A percentile compares a stretch with the other conserved stretches of the same genome.
Conservation (phyloP, 768 basidiomycete genomes). For the Naganishia friedmannii region DNA sequence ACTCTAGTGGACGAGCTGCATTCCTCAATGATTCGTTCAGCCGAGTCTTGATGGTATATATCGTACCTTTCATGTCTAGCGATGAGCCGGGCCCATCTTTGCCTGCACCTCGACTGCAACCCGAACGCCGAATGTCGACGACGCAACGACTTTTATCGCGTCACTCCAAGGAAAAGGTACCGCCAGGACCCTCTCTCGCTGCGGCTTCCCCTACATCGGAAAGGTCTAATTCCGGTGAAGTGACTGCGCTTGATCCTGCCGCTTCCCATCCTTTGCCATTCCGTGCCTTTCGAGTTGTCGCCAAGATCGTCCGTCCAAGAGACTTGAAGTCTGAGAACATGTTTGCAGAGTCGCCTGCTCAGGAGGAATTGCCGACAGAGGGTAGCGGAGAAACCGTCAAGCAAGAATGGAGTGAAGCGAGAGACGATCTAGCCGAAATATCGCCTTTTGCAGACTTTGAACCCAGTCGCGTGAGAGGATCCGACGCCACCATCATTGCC, state of each 20-base stretch:
- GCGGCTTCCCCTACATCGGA: background rate
- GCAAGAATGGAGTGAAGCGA: background rate
- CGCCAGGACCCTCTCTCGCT: background rate
- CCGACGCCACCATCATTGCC: constrained; percentile 17
- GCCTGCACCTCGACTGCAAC: constrained; percentile 28
- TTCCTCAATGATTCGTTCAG: constrained; percentile 25
- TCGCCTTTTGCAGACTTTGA: background rate
- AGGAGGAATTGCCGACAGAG: background rate
- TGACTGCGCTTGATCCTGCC: background rate
- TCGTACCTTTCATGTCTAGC: constrained; percentile 59
- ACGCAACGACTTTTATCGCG: constrained; percentile 26
- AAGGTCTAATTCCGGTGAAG: background rate
- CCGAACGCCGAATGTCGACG: constrained; percentile 28
- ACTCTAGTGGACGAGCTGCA: constrained; percentile 9
- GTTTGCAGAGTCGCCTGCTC: constrained; percentile 3
- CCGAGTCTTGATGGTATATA: constrained; percentile 69
- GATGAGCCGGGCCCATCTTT: constrained; percentile 34
- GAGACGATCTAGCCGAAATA: constrained; percentile 5
- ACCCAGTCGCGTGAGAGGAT: constrained; percentile 1
- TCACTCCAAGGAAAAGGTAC: constrained; percentile 8
- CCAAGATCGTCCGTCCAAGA: constrained; percentile 67
- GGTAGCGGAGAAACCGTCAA: constrained; percentile 10
- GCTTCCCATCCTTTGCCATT: constrained; percentile 51
- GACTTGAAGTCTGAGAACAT: constrained; percentile 59
- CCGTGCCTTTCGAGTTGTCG: constrained; percentile 68